Evolutionary conservation across 1,284 basidiomycete genomes (phyloP), one percentile per base, ranked within the genome.

Genomic region (Fomes fomentarius): DNA sequence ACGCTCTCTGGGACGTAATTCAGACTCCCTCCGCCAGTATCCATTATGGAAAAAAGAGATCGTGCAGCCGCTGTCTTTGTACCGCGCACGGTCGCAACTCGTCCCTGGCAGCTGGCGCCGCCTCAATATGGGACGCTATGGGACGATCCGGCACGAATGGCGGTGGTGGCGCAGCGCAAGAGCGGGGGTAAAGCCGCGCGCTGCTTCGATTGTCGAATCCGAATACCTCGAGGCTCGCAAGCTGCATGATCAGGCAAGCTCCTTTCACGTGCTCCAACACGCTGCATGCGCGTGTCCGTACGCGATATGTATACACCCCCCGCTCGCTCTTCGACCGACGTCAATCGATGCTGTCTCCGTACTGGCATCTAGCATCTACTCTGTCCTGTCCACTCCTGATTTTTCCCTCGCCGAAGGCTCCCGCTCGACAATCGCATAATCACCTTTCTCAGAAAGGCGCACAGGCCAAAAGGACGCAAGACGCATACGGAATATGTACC

Each of bases 211-310:
- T 12, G 28, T 19, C 33, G 24, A n/a, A 37, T 25, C 30, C 44
- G 38, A 44, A 19, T 25, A 25, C 45, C 33, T 34, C 17, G 45
- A 47, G 45, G 33, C 45, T 47, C 26, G 44, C 43, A 44, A 50
- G 40, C 19, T 26, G 30, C 48, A 54, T 43, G 53, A 61, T 61
- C 53, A 54, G 40, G 49, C 38, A 35, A 35, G 45, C 28, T 44
- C 43, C 39, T 47, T 37, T 45, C 65, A 64, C 65, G 63, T 66
- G 63, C 56, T 49, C 47, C 30, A 61, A 64, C 67, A 69, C 63
- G 67, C 67, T 66, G 66, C 66, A 66, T 61, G 59, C 64, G 67
- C 67, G 60, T 69, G 67, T 66, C 28, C 41, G 50, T 40, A 49
- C 50, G 44, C 50, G 54, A 58, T 60, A 64, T 62, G 60, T 64